These are phyloP conservation scores for Recurvomyces mirabilis DNA, from an alignment of 495 filamentous ascomycete species.

Conservation along the genomic window DNA sequence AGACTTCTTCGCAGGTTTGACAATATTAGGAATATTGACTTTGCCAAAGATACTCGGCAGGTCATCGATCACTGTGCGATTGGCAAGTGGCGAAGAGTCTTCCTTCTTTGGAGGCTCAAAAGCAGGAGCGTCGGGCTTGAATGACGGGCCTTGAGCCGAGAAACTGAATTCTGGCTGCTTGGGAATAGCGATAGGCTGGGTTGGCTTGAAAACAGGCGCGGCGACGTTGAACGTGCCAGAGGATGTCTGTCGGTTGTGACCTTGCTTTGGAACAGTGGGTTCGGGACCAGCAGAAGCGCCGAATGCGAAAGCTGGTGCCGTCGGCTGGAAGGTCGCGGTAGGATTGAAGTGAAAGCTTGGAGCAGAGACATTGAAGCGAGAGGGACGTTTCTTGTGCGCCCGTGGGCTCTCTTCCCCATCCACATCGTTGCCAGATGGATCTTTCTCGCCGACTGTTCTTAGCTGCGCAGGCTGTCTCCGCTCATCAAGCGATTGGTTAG, in stretches of 20 bases:
- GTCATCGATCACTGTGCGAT: conserved; percentile 5
- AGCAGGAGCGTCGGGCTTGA: conserved; percentile 70
- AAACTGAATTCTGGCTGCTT: conserved; percentile 59
- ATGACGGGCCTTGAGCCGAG: conserved; percentile 51
- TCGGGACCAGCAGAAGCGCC: conserved; percentile 28
- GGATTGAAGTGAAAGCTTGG: conserved; percentile 81
- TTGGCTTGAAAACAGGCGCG: conserved; percentile 60
- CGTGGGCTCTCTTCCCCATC: background rate
- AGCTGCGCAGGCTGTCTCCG: background rate
- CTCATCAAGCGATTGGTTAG: background rate
- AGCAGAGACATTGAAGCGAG: conserved; percentile 75
- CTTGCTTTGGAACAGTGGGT: conserved; percentile 14
- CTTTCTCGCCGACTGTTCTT: background rate
- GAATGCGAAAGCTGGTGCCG: conserved; percentile 41
- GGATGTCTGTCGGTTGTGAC: conserved; percentile 19
- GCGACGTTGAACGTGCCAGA: conserved; percentile 49
- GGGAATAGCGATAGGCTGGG: background rate
- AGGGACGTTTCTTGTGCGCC: conserved; percentile 42
- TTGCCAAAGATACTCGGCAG: conserved; percentile 51
- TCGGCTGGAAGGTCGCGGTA: conserved; percentile 47
- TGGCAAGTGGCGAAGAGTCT: no score
- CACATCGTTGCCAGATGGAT: background rate
- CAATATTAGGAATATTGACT: conserved; percentile 51
- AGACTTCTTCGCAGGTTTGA: conserved; percentile 53
- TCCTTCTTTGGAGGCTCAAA: conserved; percentile 51